Conservation (phyloP, 2,329 filamentous ascomycete genomes). For the Cladosporium sp. region DNA sequence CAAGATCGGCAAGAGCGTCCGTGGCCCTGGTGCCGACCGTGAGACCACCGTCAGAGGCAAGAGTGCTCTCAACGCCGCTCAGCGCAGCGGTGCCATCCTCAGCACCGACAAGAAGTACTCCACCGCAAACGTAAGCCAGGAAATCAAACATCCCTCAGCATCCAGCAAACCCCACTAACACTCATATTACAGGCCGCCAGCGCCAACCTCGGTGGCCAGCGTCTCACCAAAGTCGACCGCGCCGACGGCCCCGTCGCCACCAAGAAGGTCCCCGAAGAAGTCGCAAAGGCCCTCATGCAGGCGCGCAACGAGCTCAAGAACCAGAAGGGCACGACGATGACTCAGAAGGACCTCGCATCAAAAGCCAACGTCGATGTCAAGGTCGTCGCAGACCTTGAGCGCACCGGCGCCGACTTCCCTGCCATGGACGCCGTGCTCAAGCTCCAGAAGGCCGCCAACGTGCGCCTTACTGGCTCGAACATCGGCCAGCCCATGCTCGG, state of each 20-base stretch:
- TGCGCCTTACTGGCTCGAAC: constrained; percentile 40
- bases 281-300: constrained; percentile 80
- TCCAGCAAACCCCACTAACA: background rate
- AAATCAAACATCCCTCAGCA: background rate
- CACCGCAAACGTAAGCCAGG: constrained; percentile 74
- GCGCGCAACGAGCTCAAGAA: constrained; percentile 80
- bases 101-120: constrained; percentile 90
- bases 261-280: constrained; percentile 79
- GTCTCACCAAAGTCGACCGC: constrained; percentile 95
- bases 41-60: constrained; percentile 90
- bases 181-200: constrained; percentile 44
- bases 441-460: constrained; percentile 63
- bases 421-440: constrained; percentile 86
- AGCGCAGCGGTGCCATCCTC: constrained; percentile 74
- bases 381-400: constrained; percentile 83
- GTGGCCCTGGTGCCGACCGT: constrained; percentile 68
- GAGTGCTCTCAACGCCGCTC: constrained; percentile 82
- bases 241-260: constrained; percentile 97
- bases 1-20: constrained; percentile 89
- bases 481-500: constrained; percentile 82
- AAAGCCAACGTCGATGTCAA: constrained; percentile 85
- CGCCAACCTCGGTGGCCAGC: constrained; percentile 73
- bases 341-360: constrained; percentile 82
- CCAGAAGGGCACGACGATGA: constrained; percentile 72
- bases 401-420: constrained; percentile 74